Evolutionary conservation across 2,329 filamentous ascomycete genomes (phyloP).

Genomic region (Thielaviopsis euricoi): DNA sequence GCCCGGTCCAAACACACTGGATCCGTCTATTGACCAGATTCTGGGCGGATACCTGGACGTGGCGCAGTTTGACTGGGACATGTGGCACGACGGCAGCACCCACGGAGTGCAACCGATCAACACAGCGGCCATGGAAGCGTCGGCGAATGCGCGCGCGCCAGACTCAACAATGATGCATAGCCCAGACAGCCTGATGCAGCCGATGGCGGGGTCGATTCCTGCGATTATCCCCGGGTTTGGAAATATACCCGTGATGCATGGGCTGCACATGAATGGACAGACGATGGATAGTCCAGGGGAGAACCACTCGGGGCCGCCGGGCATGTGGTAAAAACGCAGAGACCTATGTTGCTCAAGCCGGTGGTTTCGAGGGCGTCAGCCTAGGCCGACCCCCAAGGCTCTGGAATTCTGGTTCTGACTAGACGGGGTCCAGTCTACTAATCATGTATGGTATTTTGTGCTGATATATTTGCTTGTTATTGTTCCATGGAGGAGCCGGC

Average conservation of each 20-base stretch:
- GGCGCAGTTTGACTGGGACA: slow-evolving; percentile 28
- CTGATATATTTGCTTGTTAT: no score
- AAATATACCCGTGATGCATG: slow-evolving; percentile 6
- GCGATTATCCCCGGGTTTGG: slow-evolving; percentile 9
- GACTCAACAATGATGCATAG: slow-evolving; percentile 2
- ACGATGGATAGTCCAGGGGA: background rate
- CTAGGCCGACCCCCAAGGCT: no score
- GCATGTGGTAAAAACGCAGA: background rate
- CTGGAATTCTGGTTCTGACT: no score
- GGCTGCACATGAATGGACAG: slow-evolving; percentile 1
- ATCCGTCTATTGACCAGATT: slow-evolving; percentile 26
- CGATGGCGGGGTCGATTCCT: background rate
- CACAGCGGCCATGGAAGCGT: background rate
- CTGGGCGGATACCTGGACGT: slow-evolving; percentile 28
- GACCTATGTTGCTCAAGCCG: no score
- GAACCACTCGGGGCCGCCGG: background rate
- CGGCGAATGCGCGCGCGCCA: background rate
- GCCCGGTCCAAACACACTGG: slow-evolving; percentile 1
- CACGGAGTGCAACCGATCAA: background rate
- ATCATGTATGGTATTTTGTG: no score
- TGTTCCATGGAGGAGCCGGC: no score
- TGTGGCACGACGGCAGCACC: slow-evolving; percentile 20
- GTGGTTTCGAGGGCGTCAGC: no score
- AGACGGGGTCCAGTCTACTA: no score
- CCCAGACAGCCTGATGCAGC: background rate